Evolutionary conservation across 495 filamentous ascomycete species (phyloP).

Genomic region (Aspergillus panamensis): DNA sequence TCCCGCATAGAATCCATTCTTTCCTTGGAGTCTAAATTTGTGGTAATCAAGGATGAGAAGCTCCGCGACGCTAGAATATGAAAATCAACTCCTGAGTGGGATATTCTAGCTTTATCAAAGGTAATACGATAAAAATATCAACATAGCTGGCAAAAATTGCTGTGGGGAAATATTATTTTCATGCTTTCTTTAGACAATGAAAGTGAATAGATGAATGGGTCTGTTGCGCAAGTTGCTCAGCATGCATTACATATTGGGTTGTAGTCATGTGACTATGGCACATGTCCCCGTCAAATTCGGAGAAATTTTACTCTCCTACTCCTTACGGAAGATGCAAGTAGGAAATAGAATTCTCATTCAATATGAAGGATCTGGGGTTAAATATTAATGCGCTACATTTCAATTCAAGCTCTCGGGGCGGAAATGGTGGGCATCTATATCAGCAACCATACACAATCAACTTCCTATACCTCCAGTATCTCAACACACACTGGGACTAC

Average conservation of each 20-base stretch:
- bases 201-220: background rate
- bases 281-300: too few relatives aligned
- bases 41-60: conserved; percentile 2
- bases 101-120: background rate
- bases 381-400: too few relatives aligned
- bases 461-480: too few relatives aligned
- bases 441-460: too few relatives aligned
- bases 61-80: background rate
- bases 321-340: background rate
- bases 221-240: too few relatives aligned
- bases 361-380: too few relatives aligned
- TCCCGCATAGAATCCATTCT: conserved; percentile 1
- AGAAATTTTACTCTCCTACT: too few relatives aligned
- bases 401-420: too few relatives aligned
- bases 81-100: background rate
- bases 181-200: background rate
- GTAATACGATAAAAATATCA: background rate
- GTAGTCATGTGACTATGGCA: conserved; percentile 7
- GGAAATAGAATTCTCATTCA: background rate
- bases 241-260: too few relatives aligned
- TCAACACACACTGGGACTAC: background rate
- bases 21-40: background rate
- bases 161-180: background rate
- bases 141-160: background rate
- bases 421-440: too few relatives aligned